Base-by-base conservation (phyloP, 2,329 filamentous ascomycete species). In the Sclerotinia subarctica region DNA sequence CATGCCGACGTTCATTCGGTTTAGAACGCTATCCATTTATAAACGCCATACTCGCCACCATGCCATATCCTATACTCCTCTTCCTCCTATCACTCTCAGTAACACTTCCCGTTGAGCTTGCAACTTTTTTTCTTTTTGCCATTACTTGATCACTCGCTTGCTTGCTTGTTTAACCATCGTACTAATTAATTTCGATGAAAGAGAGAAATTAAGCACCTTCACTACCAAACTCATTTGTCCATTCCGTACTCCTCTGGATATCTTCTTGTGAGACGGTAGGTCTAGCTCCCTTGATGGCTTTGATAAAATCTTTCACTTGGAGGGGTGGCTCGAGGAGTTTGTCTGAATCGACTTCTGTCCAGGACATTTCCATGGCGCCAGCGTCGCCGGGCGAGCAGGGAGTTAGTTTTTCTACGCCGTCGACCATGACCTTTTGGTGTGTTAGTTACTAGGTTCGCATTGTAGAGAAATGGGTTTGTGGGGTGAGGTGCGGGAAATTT, bases 181-280 rank as follows among this genome's bases (percentile, higher is more conserved):
- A 24, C 19, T 17, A 42, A 26, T 26, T 19, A 38, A 35, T 24
- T 44, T 53, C 62, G 54, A 54, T 7, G 8, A 19, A 32, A 32
- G 10, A 53, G 21, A 32, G 17, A 21, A 38, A 29, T 76, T 69
- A 78, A 57, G 73, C 74, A 42, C 94, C 94, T 78, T 97, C 94
- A 77, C 93, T 96, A 68, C 94, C 94, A 80, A 98, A 98, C 81
- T 98, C 94, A 75, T 90, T 86, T 13, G 95, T 99, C 95, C 95
- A 99, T 56, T 97, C 93, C 58, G 91, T 85, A 78, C 94, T 97
- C 76, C 87, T 86, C 73, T 88, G 85, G 57, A 99, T 84, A 77
- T 99, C 96, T 63, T 93, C 93, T 63, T 86, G 84, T 64, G 93
- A 95, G 65, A 99, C 95, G 0, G 95, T 98, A 29, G 95, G 95